A percentile compares a stretch with the other conserved stretches of the same genome.
These are phyloP conservation scores for Nakazawaea wyomingensis DNA, from an alignment of 805 yeast genomes.

Conservation along the genomic window DNA sequence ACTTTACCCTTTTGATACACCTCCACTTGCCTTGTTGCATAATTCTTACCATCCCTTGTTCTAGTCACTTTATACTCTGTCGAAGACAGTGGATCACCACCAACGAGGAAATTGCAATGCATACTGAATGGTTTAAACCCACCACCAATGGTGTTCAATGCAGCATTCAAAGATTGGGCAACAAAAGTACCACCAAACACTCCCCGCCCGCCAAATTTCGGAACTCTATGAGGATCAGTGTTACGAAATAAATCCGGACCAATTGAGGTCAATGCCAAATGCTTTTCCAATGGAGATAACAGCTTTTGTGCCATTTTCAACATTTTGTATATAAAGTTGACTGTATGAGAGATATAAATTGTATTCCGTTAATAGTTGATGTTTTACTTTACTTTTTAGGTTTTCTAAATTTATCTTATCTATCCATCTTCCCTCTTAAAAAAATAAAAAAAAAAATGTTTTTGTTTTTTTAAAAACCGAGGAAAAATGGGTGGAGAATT, in stretches of 20 bases:
- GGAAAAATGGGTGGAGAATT: too few species aligned
- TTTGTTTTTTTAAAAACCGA: too few species aligned
- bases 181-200: constrained; percentile 27
- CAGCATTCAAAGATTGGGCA: constrained; percentile 61
- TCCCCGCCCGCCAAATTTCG: background rate
- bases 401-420: too few species aligned
- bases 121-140: constrained; percentile 51
- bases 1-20: constrained; percentile 49
- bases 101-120: constrained; percentile 56
- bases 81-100: constrained; percentile 42
- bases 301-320: background rate
- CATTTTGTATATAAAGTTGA: too few species aligned
- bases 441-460: too few species aligned
- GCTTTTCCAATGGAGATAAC: constrained; percentile 7
- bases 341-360: too few species aligned
- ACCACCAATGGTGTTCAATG: constrained; percentile 44
- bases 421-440: too few species aligned
- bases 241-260: constrained; percentile 6
- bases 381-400: too few species aligned
- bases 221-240: constrained; percentile 3
- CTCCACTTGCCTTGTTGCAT: constrained; percentile 46
- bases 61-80: constrained; percentile 50
- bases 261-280: constrained; percentile 5
- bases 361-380: too few species aligned
- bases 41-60: constrained; percentile 48